Conservation (phyloP, 345 rosid species). For the Lepidium aucheri region DNA sequence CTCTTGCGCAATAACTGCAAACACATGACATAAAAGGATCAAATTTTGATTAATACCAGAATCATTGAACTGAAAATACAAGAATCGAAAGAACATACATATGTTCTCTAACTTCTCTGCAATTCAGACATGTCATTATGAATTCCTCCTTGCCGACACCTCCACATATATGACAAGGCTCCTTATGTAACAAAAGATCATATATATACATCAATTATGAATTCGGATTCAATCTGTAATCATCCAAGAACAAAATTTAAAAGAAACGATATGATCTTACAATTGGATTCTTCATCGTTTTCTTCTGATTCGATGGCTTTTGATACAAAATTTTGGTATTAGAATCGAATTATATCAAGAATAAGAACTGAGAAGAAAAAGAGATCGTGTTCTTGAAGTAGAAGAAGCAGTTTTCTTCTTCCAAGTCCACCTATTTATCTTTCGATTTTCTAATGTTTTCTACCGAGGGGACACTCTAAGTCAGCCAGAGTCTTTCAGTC, state of each 20-base stretch:
- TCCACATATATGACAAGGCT: constrained; percentile 19
- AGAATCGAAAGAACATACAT: neutral
- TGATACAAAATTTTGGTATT: neutral
- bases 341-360: neutral
- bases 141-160: neutral
- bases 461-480: neutral
- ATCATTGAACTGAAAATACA: neutral
- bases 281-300: neutral
- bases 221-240: neutral
- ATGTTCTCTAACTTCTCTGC: constrained; percentile 22
- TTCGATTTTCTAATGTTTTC: neutral
- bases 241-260: neutral
- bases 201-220: neutral
- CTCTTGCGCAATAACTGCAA: constrained; percentile 10
- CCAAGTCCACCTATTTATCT: neutral
- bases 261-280: constrained; percentile 2
- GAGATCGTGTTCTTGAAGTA: constrained; percentile 14
- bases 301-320: neutral
- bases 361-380: neutral
- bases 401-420: neutral
- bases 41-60: neutral
- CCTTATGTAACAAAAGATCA: neutral
- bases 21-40: neutral
- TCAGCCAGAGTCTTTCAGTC: neutral
- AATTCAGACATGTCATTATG: constrained; percentile 15